Conservation (phyloP, 306 rosid genomes). For the Vigna radiata region DNA sequence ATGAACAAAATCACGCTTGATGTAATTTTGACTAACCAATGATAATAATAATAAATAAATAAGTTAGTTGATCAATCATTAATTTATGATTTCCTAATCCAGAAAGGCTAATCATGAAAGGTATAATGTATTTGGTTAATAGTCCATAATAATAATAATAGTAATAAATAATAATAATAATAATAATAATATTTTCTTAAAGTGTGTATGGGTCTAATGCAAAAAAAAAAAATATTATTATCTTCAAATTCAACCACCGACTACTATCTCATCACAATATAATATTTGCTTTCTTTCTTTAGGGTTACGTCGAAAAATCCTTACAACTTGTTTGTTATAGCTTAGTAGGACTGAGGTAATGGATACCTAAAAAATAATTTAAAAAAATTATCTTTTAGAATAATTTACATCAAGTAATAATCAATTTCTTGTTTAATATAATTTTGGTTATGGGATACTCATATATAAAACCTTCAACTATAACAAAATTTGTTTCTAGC, state of each 20-base stretch:
- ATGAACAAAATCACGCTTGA: background rate
- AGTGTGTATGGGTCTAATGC: background rate
- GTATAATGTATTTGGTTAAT: background rate
- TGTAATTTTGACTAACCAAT: background rate
- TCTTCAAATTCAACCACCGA: slow-evolving; percentile 26
- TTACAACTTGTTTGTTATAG: background rate
- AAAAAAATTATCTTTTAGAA: no score
- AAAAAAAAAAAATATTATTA: slow-evolving; percentile 26
- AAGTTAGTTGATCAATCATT: background rate
- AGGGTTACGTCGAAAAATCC: background rate
- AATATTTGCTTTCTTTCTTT: slow-evolving; percentile 7
- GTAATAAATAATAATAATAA: no score
- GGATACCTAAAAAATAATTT: background rate
- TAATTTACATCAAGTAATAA: no score
- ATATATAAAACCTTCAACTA: no score
- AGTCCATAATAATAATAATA: background rate
- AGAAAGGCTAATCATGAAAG: slow-evolving; percentile 16
- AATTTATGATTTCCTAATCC: background rate
- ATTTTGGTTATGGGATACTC: no score
- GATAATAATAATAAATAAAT: background rate
- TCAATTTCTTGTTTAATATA: no score
- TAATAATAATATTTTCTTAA: background rate
- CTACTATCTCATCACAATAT: slow-evolving; percentile 10
- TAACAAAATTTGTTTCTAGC: no score
- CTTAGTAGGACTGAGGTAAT: background rate